These are phyloP conservation scores for Gyrodon lividus DNA, from an alignment of 768 basidiomycete genomes.

Conservation along the genomic window DNA sequence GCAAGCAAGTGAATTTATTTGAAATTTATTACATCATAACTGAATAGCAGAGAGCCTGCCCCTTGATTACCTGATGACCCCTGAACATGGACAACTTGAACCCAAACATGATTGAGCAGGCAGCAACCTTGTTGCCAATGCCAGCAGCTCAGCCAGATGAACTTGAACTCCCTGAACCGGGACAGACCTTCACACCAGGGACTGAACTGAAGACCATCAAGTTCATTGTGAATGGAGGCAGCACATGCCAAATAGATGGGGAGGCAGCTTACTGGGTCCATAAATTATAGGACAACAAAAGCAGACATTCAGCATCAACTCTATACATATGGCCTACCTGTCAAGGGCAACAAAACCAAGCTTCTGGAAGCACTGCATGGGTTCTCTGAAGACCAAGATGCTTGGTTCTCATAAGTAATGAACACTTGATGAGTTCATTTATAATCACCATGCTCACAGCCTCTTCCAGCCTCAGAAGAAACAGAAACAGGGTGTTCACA, in stretches of 20 bases:
- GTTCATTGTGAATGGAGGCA: neutral
- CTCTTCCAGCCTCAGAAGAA: slow-evolving; percentile 1
- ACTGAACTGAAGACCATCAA: neutral
- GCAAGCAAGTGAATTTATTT: neutral
- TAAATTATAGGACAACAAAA: neutral
- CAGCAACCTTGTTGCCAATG: neutral
- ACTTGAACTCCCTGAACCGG: neutral
- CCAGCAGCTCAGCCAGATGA: neutral
- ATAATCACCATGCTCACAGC: neutral
- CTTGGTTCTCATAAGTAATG: slow-evolving; percentile 14
- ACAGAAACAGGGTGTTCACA: neutral
- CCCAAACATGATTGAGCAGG: neutral
- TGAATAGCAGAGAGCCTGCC: neutral
- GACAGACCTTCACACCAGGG: neutral
- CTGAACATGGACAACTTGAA: neutral
- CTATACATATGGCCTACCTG: slow-evolving; percentile 5
- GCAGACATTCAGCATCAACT: neutral
- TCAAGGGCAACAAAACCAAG: slow-evolving; percentile 1
- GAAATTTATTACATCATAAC: neutral
- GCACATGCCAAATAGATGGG: neutral
- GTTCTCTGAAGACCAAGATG: slow-evolving; percentile 11
- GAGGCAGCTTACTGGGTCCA: neutral
- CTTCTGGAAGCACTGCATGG: slow-evolving; percentile 9
- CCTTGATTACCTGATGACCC: neutral
- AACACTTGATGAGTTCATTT: neutral